phyloP scores from a whole-genome alignment of 768 basidiomycete species.

The Macrolepiota dolichaula region DNA sequence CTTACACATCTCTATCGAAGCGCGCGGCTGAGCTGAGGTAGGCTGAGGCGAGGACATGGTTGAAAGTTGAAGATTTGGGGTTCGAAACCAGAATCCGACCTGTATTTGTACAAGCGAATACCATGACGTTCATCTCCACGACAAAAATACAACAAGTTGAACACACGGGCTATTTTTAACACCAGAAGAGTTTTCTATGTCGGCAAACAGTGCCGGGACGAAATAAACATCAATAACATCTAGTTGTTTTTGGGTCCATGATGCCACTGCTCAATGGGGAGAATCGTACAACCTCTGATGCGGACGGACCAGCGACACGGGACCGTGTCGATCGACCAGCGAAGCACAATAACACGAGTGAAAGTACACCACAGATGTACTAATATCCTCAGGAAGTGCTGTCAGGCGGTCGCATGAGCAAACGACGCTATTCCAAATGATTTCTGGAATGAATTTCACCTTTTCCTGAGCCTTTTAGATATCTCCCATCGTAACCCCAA shows the following conservation, averaged over 20 bases:
- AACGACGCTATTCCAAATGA: neutral
- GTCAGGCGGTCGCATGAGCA: neutral
- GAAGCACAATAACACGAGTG: neutral
- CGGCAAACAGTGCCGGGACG: too few relatives aligned
- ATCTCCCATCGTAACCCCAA: too few relatives aligned
- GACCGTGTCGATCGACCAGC: neutral
- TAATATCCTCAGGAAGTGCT: neutral
- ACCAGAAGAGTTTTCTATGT: neutral
- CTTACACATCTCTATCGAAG: conserved; percentile 62
- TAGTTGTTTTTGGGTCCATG: too few relatives aligned
- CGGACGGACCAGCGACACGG: neutral
- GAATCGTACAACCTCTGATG: neutral
- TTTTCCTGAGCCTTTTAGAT: neutral
- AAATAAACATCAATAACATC: too few relatives aligned
- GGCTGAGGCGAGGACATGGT: conserved; percentile 26
- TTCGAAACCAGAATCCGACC: neutral
- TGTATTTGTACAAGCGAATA: neutral
- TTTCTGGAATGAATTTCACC: neutral
- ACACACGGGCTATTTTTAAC: neutral
- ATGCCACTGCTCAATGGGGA: neutral
- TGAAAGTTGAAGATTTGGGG: neutral
- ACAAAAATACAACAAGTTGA: neutral
- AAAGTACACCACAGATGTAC: neutral
- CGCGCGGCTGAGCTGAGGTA: conserved; percentile 55
- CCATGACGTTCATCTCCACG: too few relatives aligned